Evolutionary conservation across 116 monocot species (phyloP), one percentile per base, ranked within the genome.

Genomic region (Posidonia oceanica): DNA sequence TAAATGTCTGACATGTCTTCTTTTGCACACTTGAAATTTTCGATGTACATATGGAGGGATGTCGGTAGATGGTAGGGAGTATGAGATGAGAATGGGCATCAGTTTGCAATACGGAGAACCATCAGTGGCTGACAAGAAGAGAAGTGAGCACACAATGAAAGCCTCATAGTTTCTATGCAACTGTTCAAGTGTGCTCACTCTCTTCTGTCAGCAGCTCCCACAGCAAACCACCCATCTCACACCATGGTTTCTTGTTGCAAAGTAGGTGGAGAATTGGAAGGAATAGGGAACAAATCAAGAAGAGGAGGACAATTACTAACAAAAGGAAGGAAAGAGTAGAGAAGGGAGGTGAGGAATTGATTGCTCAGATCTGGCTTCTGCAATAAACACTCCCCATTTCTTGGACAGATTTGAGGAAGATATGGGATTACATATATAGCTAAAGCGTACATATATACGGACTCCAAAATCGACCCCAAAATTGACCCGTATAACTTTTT

Each of bases 141-240:
- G 68, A 68, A 68, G 68, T 68, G 68, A 68, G 68, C 68, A 68
- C 68, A 68, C 54, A 68, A 36, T 54, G 15, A 53, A 14, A 68
- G 68, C 68, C 54, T 68, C 68, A 54, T 54, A 54, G 54, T 14
- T 41, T 54, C 53, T 68, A 68, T 37, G 68, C 14, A 68, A 36
- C 54, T 68, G 29, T 36, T 54, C n/a, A 20, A 36, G 29, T 68
- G 68, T 68, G 68, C 68, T 68, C 68, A 68, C 68, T 68, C 68
- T 68, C 68, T 68, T 68, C 68, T 68, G 68, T 68, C 68, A 68
- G 68, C 67, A 48, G 44, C 65, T 39, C 62, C 36, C 36, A 22
- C 23, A 4, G 36, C 62, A 14, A 62, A 36, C 20, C 14, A 13
- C 62, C 4, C 29, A 62, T 29, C 14, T 6, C 4, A 57, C 4